phyloP scores from a whole-genome alignment of 371 early-diverging fungal species.

The Rhizopus microsporus region DNA sequence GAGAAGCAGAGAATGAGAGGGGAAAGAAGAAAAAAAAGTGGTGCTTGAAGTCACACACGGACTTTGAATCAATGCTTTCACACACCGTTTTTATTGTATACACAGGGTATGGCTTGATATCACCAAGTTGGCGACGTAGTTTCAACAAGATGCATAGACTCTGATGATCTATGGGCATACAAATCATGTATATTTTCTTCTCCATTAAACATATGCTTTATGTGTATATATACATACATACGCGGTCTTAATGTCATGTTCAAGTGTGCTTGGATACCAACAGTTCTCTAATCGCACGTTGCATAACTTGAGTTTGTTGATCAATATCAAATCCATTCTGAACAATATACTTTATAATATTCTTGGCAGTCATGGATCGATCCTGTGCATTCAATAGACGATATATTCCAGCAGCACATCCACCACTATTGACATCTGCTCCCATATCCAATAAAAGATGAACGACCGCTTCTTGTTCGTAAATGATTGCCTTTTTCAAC shows the following conservation, averaged over 20 bases:
- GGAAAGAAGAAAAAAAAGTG: not conserved
- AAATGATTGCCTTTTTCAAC: constrained; percentile 18
- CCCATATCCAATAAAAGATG: not conserved
- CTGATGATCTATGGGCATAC: too few species aligned
- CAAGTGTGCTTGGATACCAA: not conserved
- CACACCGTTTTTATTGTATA: not conserved
- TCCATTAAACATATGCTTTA: too few species aligned
- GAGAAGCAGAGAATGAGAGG: not conserved
- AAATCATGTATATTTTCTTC: too few species aligned
- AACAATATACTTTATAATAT: not conserved
- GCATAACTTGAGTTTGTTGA: not conserved
- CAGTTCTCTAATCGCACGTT: not conserved
- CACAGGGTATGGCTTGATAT: not conserved
- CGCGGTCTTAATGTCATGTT: too few species aligned
- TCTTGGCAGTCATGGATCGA: not conserved
- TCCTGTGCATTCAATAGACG: not conserved
- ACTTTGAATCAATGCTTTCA: not conserved
- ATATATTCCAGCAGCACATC: not conserved
- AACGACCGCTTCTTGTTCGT: not conserved
- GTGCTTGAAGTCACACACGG: constrained; percentile 1
- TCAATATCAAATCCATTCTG: not conserved
- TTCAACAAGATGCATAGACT: too few species aligned
- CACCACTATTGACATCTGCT: not conserved
- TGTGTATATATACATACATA: too few species aligned
- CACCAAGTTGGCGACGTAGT: too few species aligned